These are phyloP conservation scores for Aspergillus unguis DNA, from an alignment of 2,329 filamentous ascomycete species.

Conservation along the genomic window DNA sequence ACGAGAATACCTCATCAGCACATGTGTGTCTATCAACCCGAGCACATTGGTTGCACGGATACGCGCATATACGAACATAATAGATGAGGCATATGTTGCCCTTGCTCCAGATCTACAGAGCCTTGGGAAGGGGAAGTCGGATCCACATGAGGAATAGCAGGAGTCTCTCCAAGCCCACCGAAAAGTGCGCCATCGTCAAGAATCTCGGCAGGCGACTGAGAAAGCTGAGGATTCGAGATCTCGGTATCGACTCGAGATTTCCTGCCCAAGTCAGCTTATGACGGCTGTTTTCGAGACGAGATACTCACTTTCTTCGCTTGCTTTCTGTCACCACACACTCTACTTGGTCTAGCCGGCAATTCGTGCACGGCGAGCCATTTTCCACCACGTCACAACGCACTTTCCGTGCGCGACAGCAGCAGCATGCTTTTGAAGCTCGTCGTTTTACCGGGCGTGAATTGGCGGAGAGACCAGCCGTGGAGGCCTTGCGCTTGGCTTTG, in stretches of 20 bases:
- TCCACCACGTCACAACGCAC: constrained; percentile 93
- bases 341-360: constrained; percentile 63
- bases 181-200: constrained; percentile 34
- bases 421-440: constrained; percentile 86
- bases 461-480: constrained; percentile 53
- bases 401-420: constrained; percentile 82
- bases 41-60: neutral
- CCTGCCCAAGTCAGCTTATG: constrained; percentile 22
- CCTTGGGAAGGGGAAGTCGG: constrained; percentile 45
- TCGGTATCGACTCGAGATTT: constrained; percentile 43
- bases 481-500: constrained; percentile 55
- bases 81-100: constrained; percentile 61
- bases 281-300: neutral
- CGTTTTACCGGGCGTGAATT: constrained; percentile 66
- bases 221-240: constrained; percentile 26
- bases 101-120: constrained; percentile 47
- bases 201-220: constrained; percentile 34
- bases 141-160: constrained; percentile 30
- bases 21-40: neutral
- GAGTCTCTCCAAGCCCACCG: constrained; percentile 26
- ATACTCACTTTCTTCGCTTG: constrained; percentile 63
- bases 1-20: constrained; percentile 12
- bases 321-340: constrained; percentile 67
- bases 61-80: constrained; percentile 52
- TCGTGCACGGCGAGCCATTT: constrained; percentile 77